Conservation (phyloP, 2,329 filamentous ascomycete species). For the Colletotrichum melonis region DNA sequence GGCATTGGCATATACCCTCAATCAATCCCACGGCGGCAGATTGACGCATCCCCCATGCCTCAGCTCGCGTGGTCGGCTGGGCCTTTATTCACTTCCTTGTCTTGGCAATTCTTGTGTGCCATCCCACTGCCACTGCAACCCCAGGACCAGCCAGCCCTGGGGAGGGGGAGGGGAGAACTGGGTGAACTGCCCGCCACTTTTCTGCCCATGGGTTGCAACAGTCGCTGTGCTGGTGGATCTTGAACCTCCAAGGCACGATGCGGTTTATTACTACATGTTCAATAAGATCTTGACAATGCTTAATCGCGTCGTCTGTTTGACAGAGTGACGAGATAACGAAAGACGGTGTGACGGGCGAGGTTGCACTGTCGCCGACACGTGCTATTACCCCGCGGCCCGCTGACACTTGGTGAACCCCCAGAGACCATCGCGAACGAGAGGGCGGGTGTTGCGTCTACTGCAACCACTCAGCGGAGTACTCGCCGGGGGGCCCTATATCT, state of each 20-base stretch:
- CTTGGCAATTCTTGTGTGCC: conserved; percentile 2
- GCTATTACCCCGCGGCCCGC: conserved; percentile 19
- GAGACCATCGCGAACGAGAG: neutral
- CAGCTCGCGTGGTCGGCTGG: conserved; percentile 15
- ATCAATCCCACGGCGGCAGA: conserved; percentile 17
- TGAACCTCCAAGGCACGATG: neutral
- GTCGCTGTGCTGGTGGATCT: neutral
- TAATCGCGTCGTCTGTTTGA: neutral
- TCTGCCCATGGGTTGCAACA: neutral
- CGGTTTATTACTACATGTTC: neutral
- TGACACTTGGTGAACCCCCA: neutral
- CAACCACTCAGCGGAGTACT: neutral
- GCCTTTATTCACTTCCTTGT: neutral
- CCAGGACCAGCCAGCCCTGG: neutral
- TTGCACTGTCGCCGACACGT: neutral
- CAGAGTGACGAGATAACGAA: neutral
- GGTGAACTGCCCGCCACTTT: neutral
- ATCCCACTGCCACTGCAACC: conserved; percentile 17
- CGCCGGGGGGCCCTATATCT: neutral
- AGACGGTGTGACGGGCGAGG: conserved; percentile 12
- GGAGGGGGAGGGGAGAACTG: neutral
- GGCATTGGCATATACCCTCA: conserved; percentile 6
- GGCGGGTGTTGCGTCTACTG: conserved; percentile 23
- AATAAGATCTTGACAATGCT: neutral
- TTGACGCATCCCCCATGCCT: conserved; percentile 22